These are phyloP conservation scores for Sindora glabra DNA, from an alignment of 306 rosid genomes.

Conservation along the genomic window DNA sequence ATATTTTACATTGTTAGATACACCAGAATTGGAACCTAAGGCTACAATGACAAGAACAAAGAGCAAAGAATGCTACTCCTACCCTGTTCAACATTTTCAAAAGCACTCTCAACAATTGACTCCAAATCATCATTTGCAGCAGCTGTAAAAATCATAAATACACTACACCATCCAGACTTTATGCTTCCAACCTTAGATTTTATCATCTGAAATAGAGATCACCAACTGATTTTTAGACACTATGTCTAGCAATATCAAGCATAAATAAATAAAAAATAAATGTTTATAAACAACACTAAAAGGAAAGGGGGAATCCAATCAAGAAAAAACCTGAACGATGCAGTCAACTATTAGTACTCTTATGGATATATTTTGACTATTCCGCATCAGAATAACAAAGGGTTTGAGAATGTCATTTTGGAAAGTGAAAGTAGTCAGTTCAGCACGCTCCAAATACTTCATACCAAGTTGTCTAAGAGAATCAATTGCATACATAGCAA, in stretches of 20 bases:
- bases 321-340: constrained; percentile 81
- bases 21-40: constrained; percentile 15
- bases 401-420: constrained; percentile 99
- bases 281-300: not conserved
- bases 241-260: constrained; percentile 3
- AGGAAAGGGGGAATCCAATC: not conserved
- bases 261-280: not conserved
- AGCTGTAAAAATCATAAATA: constrained; percentile 96
- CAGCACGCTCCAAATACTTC: constrained; percentile 98
- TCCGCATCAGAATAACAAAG: constrained; percentile 98
- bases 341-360: constrained; percentile 95
- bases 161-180: constrained; percentile 98
- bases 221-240: constrained; percentile 16
- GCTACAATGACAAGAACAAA: constrained; percentile 1
- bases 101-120: constrained; percentile 95
- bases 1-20: constrained; percentile 42
- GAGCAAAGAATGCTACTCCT: constrained; percentile 20
- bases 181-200: constrained; percentile 97
- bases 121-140: constrained; percentile 99
- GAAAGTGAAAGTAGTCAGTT: constrained; percentile 91
- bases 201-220: constrained; percentile 66
- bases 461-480: constrained; percentile 93
- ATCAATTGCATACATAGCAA: constrained; percentile 96
- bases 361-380: constrained; percentile 86
- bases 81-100: constrained; percentile 99